These are phyloP conservation scores for Globisporangium yorkense DNA, from an alignment of 352 stramenopile genomes.

Conservation along the genomic window DNA sequence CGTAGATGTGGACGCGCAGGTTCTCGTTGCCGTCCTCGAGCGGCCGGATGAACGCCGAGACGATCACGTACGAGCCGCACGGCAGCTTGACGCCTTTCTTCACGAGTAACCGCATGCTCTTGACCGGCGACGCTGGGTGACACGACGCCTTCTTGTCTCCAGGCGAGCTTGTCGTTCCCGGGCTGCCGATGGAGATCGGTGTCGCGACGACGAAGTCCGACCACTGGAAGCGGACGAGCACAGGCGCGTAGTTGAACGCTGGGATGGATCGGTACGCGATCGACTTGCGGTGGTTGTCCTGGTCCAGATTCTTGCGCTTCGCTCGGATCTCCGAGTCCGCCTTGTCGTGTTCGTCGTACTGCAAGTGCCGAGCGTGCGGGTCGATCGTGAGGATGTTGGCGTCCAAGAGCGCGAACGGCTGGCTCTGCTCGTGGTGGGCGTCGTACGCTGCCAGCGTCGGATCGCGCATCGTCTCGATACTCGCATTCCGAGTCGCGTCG, in stretches of 20 bases:
- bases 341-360: constrained; percentile 40
- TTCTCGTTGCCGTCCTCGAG: constrained; percentile 73
- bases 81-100: constrained; percentile 56
- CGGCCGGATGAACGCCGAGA: constrained; percentile 60
- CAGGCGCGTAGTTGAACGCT: constrained; percentile 60
- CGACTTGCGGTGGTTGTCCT: constrained; percentile 54
- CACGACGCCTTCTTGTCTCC: constrained; percentile 8
- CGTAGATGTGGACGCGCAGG: constrained; percentile 64
- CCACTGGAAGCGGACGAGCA: constrained; percentile 68
- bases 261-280: constrained; percentile 51
- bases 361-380: constrained; percentile 35
- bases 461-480: constrained; percentile 22
- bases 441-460: constrained; percentile 54
- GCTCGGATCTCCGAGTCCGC: constrained; percentile 34
- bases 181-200: constrained; percentile 22
- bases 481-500: constrained; percentile 23
- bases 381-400: constrained; percentile 49
- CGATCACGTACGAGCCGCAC: constrained; percentile 56
- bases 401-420: constrained; percentile 48
- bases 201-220: constrained; percentile 65
- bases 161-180: not conserved
- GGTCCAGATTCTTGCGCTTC: constrained; percentile 57
- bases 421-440: constrained; percentile 36
- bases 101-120: constrained; percentile 47
- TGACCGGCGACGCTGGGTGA: constrained; percentile 28